Evolutionary conservation across 805 yeast species (phyloP), one percentile per base, ranked within the genome.

Genomic region (Starmera quercuum): DNA sequence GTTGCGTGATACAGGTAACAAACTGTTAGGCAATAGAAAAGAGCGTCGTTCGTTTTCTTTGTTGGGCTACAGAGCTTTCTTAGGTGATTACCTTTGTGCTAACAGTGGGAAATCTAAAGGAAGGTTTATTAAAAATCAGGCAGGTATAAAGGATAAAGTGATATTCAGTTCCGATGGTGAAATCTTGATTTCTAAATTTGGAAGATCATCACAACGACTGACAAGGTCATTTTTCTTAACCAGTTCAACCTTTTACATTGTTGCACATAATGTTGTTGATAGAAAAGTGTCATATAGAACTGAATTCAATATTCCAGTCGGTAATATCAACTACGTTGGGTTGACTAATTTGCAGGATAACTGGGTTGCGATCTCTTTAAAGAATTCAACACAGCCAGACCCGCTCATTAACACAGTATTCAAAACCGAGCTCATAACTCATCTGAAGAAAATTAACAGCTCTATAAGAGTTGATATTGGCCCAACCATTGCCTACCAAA

Each of bases 1-100:
- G 54, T 67, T 88, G 30, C 75, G 97, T 53, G 96, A 90, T 47
- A 72, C 76, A 41, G 97, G 97, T 36, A 78, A 78, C 22, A 68
- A 69, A 14, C 56, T 87, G 22, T 64, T 88, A 30, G 77, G 69
- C 16, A 78, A 80, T 22, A 70, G 83, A 49, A 92, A 92, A 51
- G 92, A 92, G 55, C 83, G 98, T 61, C 76, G 98, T 52, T 63
- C 92, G 32, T 72, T 87, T 71, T 83, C 95, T 19, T 63, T 92
- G 52, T 58, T 87, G 27, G 97, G 97, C 0, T 82, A 79, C 34
- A 73, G 98, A 47, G 80, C 90, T 6, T 94, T 73, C 46, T 73
- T 83, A 78, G 98, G 97, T n/a, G 98, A 92, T 56, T 92, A 92
- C 48, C 61, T 92, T 40, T 84, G 78, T 12, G 83, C 95, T 51